A percentile compares a stretch with the other conserved stretches of the same genome.
Conservation (phyloP, 805 yeast species). For the Candida arabinofermentans region DNA sequence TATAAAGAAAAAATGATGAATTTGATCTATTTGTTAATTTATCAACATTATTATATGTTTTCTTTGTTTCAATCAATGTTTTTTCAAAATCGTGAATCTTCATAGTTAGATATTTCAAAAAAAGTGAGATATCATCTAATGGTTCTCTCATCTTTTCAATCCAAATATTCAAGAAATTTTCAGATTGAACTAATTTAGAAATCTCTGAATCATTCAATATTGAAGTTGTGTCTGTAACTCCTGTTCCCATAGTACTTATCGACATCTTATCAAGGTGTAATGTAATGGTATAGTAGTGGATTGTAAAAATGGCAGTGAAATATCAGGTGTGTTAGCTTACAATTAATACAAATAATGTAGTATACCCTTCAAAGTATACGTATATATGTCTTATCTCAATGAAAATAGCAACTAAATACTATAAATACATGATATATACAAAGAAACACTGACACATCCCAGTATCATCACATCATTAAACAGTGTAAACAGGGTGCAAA, state of each 20-base stretch:
- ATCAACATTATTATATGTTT: not conserved
- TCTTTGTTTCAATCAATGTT: not conserved
- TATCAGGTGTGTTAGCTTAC: too few species aligned
- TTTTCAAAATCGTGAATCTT: conserved; percentile 1
- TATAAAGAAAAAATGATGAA: not conserved
- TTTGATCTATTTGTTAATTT: not conserved
- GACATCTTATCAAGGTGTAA: too few species aligned
- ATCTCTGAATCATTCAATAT: conserved; percentile 1
- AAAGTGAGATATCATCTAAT: not conserved
- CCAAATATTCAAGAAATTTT: conserved; percentile 1
- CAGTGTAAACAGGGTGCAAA: too few species aligned
- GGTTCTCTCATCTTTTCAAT: not conserved
- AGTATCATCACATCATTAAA: too few species aligned
- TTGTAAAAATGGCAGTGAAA: too few species aligned
- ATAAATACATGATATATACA: too few species aligned
- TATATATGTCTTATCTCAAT: too few species aligned
- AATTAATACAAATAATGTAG: too few species aligned
- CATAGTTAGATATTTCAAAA: conserved; percentile 2
- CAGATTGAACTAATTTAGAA: conserved; percentile 1
- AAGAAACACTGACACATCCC: too few species aligned
- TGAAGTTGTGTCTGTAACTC: conserved; percentile 1
- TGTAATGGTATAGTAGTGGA: too few species aligned
- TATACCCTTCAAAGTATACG: too few species aligned
- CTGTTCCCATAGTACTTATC: not conserved
- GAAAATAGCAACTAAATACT: too few species aligned